These are phyloP conservation scores for Rubia occidens DNA, from an alignment of 305 asterid genomes.

Conservation along the genomic window DNA sequence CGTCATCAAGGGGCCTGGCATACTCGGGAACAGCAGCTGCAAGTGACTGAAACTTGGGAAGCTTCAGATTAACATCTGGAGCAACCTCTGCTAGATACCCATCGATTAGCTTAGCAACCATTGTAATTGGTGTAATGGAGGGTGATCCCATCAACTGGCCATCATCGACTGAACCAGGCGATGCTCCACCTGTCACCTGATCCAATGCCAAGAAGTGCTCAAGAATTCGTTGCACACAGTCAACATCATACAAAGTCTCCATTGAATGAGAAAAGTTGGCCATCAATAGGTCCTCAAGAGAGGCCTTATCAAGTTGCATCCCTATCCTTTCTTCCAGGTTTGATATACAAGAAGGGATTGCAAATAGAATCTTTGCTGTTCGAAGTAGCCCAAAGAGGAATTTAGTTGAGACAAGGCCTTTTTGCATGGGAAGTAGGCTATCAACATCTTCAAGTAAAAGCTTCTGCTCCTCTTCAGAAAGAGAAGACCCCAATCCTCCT, in stretches of 20 bases:
- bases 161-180: constrained; percentile 69
- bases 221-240: constrained; percentile 64
- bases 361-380: constrained; percentile 79
- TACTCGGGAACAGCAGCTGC: constrained; percentile 92
- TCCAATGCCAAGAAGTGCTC: constrained; percentile 87
- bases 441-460: constrained; percentile 74
- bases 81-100: constrained; percentile 99
- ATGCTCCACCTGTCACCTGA: constrained; percentile 55
- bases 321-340: constrained; percentile 82
- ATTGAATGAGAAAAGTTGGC: constrained; percentile 70
- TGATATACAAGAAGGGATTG: constrained; percentile 40
- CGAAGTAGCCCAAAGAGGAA: constrained; percentile 71
- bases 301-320: constrained; percentile 87
- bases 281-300: constrained; percentile 87
- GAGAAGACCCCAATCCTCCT: constrained; percentile 32
- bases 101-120: constrained; percentile 85
- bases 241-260: constrained; percentile 93
- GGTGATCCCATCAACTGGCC: constrained; percentile 77
- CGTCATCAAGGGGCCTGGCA: constrained; percentile 91
- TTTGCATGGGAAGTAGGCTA: constrained; percentile 63
- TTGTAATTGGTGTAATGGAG: constrained; percentile 75
- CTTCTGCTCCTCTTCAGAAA: constrained; percentile 78
- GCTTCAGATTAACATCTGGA: constrained; percentile 81
- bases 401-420: constrained; percentile 61
- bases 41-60: constrained; percentile 77